phyloP scores from a whole-genome alignment of 495 filamentous ascomycete genomes.

The Corynascus novoguineensis region DNA sequence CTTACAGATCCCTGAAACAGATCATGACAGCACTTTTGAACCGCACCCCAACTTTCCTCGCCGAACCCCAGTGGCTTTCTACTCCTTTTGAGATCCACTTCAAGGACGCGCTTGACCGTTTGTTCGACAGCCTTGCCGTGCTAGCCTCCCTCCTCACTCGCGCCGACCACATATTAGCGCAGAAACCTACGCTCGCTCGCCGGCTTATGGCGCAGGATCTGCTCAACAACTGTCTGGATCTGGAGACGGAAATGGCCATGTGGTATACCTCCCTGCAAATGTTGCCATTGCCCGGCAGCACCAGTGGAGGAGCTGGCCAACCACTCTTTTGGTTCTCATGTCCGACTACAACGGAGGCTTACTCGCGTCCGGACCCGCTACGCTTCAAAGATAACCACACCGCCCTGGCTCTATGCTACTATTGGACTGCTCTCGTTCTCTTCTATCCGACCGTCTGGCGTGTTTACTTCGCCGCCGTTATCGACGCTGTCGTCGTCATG shows the following conservation, averaged over 20 bases:
- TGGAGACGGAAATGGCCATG: slow-evolving; percentile 36
- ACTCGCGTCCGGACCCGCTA: slow-evolving; percentile 32
- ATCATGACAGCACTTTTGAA: slow-evolving; percentile 41
- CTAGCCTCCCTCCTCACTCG: slow-evolving; percentile 36
- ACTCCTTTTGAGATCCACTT: slow-evolving; percentile 42
- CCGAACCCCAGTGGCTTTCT: slow-evolving; percentile 39
- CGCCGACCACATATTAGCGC: slow-evolving; percentile 29
- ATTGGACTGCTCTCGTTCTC: slow-evolving; percentile 37
- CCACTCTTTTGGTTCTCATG: background rate
- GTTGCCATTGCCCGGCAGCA: slow-evolving; percentile 5
- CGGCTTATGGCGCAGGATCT: slow-evolving; percentile 39
- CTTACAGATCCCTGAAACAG: slow-evolving; percentile 17
- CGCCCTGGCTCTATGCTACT: slow-evolving; percentile 36
- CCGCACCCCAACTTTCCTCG: slow-evolving; percentile 39
- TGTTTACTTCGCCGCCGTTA: slow-evolving; percentile 31
- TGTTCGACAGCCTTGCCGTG: slow-evolving; percentile 38
- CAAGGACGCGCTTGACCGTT: slow-evolving; percentile 38
- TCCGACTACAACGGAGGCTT: background rate
- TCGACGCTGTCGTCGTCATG: slow-evolving; percentile 26
- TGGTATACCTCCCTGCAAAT: slow-evolving; percentile 32
- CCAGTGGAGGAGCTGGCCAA: background rate
- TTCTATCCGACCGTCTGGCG: slow-evolving; percentile 37
- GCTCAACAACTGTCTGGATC: slow-evolving; percentile 34
- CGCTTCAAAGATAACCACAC: slow-evolving; percentile 31
- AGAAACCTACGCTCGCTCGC: slow-evolving; percentile 28